Base-by-base conservation (phyloP, 192 early-diverging fungal species). In the Podila minutissima region DNA sequence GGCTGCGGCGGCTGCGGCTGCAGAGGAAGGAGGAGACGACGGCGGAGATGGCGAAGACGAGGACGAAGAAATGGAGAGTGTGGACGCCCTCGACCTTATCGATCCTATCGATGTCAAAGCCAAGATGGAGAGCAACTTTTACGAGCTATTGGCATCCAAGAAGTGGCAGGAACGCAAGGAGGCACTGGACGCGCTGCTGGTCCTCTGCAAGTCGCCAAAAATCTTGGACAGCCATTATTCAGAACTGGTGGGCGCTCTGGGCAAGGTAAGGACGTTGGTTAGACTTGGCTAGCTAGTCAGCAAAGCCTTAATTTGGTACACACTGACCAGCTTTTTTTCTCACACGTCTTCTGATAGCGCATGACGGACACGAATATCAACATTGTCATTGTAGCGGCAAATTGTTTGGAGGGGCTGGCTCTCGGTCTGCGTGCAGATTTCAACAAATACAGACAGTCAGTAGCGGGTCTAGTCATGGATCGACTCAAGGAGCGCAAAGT, bases 161-260 rank as follows among this genome's bases (percentile, higher is more conserved):
- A 98, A 98, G 73, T 99, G 98, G 98, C 92, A 97, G 83, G 97
- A 98, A 75, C 89, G 98, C 75, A 97, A 97, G 70, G 97, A 98
- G 69, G 96, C 91, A 0, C 71, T 98, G 48, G 95, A 97, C 59
- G 87, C 76, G 13, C 75, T 99, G 31, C 69, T 94, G 8, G 91
- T 83, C 35, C 77, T 94, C 5, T 82, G 91, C 20, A 92, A 93
- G 68, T 83, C 88, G 5, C 94, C 94, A 10, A 94, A 92, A 67
- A 89, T 97, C 20, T 84, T 88, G 19, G 95, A 95, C 59, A 90
- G 86, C 29, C 75, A 90, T 58, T 97, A 95, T 62, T 89, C 92
- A 26, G 96, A 98, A 64, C 83, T 99, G 8, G 85, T 98, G 5
- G 87, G 87, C 19, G 89, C 91, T 19, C 86, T 99, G 32, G 93